Conservation (phyloP, 768 basidiomycete genomes). For the Tephrocybe sp. region DNA sequence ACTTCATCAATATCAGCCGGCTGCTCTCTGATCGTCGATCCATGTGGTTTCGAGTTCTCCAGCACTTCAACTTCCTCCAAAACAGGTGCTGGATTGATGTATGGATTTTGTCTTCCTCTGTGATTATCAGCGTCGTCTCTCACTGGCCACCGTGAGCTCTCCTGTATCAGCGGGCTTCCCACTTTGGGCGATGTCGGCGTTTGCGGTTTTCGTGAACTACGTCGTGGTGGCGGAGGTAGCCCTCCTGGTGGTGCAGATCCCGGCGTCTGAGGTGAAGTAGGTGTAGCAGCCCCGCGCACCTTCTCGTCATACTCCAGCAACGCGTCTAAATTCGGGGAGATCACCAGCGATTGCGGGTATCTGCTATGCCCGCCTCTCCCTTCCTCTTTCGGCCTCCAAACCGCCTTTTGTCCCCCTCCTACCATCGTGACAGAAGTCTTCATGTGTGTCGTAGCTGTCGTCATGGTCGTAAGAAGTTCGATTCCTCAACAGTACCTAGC, state of each 20-base stretch:
- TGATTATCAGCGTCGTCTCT: background rate
- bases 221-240: conserved; percentile 54
- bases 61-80: background rate
- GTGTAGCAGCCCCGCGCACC: conserved; percentile 28
- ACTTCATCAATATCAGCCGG: conserved; percentile 14
- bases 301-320: conserved; percentile 58
- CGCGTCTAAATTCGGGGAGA: conserved; percentile 62
- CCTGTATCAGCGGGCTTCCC: conserved; percentile 11
- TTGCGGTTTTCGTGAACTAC: conserved; percentile 17
- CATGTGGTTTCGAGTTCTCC: conserved; percentile 9
- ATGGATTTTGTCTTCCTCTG: conserved; percentile 34
- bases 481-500: background rate
- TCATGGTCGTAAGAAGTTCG: conserved; percentile 1
- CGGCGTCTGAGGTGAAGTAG: conserved; percentile 5
- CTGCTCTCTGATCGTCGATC: conserved; percentile 1
- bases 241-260: conserved; percentile 35
- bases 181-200: conserved; percentile 18
- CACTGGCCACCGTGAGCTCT: conserved; percentile 7
- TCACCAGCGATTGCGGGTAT: conserved; percentile 36
- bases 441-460: background rate
- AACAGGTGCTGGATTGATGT: conserved; percentile 46
- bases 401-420: background rate
- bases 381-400: conserved; percentile 2
- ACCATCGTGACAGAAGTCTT: background rate
- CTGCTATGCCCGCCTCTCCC: background rate